phyloP scores from a whole-genome alignment of 768 basidiomycete species.

The Amanita muscaria region DNA sequence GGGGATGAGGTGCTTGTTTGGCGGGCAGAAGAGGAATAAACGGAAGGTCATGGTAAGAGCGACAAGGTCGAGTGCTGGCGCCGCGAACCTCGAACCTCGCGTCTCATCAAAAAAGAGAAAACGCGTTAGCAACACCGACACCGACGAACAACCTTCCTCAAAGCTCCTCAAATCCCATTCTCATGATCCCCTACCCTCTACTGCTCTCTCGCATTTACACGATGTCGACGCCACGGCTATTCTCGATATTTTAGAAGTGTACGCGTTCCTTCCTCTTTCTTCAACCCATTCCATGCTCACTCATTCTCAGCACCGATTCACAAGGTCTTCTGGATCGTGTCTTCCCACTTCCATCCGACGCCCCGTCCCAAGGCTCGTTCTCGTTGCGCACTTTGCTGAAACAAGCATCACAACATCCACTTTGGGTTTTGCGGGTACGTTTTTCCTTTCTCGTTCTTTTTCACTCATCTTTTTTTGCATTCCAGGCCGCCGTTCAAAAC shows the following conservation, averaged over 20 bases:
- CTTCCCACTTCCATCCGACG: constrained; percentile 44
- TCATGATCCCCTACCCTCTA: constrained; percentile 8
- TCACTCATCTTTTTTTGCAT: constrained; percentile 11
- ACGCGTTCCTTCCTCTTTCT: constrained; percentile 11
- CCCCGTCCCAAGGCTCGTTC: constrained; percentile 24
- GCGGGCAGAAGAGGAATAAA: constrained; percentile 2
- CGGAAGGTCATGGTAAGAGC: constrained; percentile 55
- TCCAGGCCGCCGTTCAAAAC: constrained; percentile 53
- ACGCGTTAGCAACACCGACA: constrained; percentile 32
- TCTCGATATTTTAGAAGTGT: constrained; percentile 54
- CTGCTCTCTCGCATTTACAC: constrained; percentile 15
- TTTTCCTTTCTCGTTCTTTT: constrained; percentile 12
- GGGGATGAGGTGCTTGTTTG: neutral
- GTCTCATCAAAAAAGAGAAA: constrained; percentile 59
- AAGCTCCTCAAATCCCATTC: constrained; percentile 40
- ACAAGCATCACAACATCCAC: constrained; percentile 43
- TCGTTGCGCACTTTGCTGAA: constrained; percentile 49
- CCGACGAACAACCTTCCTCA: constrained; percentile 37
- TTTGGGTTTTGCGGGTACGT: constrained; percentile 50
- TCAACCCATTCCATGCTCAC: constrained; percentile 9
- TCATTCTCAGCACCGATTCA: constrained; percentile 45
- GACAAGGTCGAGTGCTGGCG: constrained; percentile 52
- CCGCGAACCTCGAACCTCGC: constrained; percentile 24
- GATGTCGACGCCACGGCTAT: constrained; percentile 37
- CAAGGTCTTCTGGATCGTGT: constrained; percentile 78